Evolutionary conservation across 1,284 basidiomycete genomes (phyloP), one percentile per base, ranked within the genome.

Genomic region (Melampsora abietis-canadensis): DNA sequence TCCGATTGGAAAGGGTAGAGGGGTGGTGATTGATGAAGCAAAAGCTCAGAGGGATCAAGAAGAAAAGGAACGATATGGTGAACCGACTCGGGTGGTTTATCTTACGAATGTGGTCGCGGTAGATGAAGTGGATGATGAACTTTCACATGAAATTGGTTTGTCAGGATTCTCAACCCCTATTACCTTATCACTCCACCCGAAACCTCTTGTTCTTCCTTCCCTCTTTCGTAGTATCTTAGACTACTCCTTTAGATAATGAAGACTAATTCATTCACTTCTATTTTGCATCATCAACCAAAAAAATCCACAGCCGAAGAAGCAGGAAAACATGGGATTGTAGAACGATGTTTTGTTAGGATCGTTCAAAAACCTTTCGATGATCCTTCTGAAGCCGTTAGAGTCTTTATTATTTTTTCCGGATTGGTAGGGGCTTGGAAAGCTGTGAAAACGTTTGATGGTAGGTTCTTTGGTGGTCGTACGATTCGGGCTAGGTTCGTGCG

Each of bases 361-460:
- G 54, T 75, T 68, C 66, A 75, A 51, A 64, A 59, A 54, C 57
- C 24, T 27, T 8, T 63, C 0, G 73, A 67, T n/a, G 66, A 68
- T 68, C 46, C 65, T 34, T 48, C 73, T 19, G 73, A 75, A 37
- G 46, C 31, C 24, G 73, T 75, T 7, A 40, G 73, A 54, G 73
- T 75, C 21, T 75, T 75, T 75, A 68, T 75, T 21, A 92, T 70
- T 1, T 95, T 94, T 79, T 87, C 87, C 0, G 94, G 94, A 0
- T 90, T 92, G 10, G 93, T 87, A 0, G 94, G 92, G 8, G 94
- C 94, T 2, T 97, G 92, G 92, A 92, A 92, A 82, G 93, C 92
- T 0, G 90, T 93, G 1, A 87, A 90, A 63, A 92, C 93, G 80
- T 86, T 97, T 76, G 92, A 96, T 79, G 93, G 92, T 15, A 85